Base-by-base conservation (phyloP, 805 yeast genomes). In the Naumovozyma castellii region DNA sequence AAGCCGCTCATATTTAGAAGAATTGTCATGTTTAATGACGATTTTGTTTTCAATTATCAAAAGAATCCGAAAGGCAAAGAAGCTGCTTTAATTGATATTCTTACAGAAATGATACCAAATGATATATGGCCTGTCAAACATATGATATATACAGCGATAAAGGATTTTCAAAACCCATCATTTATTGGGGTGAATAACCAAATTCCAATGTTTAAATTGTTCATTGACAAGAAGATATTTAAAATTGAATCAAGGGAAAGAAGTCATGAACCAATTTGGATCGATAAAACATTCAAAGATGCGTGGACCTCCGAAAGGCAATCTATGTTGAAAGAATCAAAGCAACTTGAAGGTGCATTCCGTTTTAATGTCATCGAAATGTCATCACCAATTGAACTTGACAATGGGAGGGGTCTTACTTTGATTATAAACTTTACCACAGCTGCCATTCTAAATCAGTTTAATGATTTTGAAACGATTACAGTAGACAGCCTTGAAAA, bases 391-490 rank as follows among this genome's bases (percentile, higher is more conserved):
- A 36, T 49, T 27, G 29, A 31, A 9, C 31, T 42, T 10, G 19
- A 39, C 4, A 37, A 34, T 18, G 39, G 43, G 5, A 32, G 10
- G n/a, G 17, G 35, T 8, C 29, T 41, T 29, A 42, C 35, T 9
- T 20, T 47, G 4, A 30, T 45, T n/a, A 34, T 38, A 5, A 37
- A 34, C 19, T 16, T 43, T 6, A 36, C 40, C n/a, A 37, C 34
- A 19, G 54, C 56, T 2, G 43, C 50, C 13, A 48, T 53, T 18
- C 28, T 53, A 13, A 34, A 19, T 20, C 43, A 41, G 12, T 51
- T 45, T 22, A 48, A 53, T 43, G 46, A 48, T 2, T 8, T 5
- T 8, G 45, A 43, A 4, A 18, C 20, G 8, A 32, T 46, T n/a
- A n/a, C 27, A 3, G 13, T 39, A 12, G 25, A 16, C 12, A 37